Evolutionary conservation across 495 filamentous ascomycete species (phyloP), one percentile per base, ranked within the genome.

Genomic region (Entonaema liquescens): DNA sequence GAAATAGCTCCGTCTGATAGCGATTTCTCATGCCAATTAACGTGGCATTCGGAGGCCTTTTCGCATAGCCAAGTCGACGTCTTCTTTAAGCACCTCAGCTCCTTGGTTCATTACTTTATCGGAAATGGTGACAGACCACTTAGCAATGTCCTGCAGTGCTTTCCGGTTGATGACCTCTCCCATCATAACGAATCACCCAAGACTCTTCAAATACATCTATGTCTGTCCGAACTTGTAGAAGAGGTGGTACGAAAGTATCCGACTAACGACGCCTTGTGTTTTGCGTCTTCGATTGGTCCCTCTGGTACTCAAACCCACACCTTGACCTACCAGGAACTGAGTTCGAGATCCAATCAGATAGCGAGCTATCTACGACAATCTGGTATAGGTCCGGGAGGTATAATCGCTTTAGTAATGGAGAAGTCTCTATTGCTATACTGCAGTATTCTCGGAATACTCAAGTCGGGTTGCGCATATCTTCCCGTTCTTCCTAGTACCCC

Each of bases 381-480:
- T 6, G 85, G 84, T 1, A 78, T 85, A 7, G 64, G 72, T 0
- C 74, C 81, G 2, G 84, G 86, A 8, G 82, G 88, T 12, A 78
- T 91, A 12, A 79, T 94, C 26, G 87, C 87, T 28, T 85, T 96
- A 15, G 82, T 87, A 23, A 89, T 94, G 84, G 86, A 92, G 25
- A 93, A 92, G 68, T 91, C 87, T 0, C 67, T 88, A 2, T 77
- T 89, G 5, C 78, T 92, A 0, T 95, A 94, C 74, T 80, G 88
- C 23, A 83, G 88, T 0, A 89, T 95, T 25, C 80, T 96, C 23
- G 93, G 89, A 0, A 84, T 91, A 17, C 73, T 92, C 3, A 94
- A 95, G 65, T 79, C 86, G 12, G 92, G 92, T 8, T 89, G 88
- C 59, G 92, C 89, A 31, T 93, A 95, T 76, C 76, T 95, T 49